Evolutionary conservation across 768 basidiomycete genomes (phyloP).

Genomic region (Termitomyces heimii): DNA sequence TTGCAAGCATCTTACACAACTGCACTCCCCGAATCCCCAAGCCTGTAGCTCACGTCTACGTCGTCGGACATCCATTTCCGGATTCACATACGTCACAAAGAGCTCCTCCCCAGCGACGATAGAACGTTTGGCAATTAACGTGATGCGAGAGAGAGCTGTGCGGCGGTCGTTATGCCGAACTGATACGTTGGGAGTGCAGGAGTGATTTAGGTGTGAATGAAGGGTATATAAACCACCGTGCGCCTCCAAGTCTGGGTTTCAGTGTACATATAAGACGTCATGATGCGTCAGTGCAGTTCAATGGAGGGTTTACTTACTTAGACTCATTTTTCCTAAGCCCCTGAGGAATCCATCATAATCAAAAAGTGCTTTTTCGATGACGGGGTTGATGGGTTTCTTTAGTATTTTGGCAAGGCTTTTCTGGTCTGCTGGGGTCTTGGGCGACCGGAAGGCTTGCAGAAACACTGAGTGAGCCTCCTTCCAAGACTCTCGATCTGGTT

Average conservation of each 20-base stretch:
- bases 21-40: conserved; percentile 75
- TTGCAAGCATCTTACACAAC: conserved; percentile 58
- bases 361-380: conserved; percentile 57
- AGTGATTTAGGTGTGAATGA: conserved; percentile 86
- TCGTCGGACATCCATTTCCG: conserved; percentile 37
- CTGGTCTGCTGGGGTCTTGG: conserved; percentile 40
- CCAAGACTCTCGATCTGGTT: conserved; percentile 67
- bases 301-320: conserved; percentile 50
- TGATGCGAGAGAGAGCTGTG: conserved; percentile 67
- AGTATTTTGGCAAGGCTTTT: conserved; percentile 56
- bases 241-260: conserved; percentile 61
- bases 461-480: conserved; percentile 55
- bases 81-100: conserved; percentile 73
- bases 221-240: conserved; percentile 84
- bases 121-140: conserved; percentile 57
- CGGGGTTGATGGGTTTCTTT: conserved; percentile 39
- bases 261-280: neutral
- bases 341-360: conserved; percentile 71
- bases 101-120: conserved; percentile 74
- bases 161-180: conserved; percentile 72
- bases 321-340: conserved; percentile 70
- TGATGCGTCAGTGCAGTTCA: conserved; percentile 2
- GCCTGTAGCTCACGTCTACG: conserved; percentile 51
- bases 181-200: conserved; percentile 74
- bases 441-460: conserved; percentile 58